phyloP scores from a whole-genome alignment of 2,329 filamentous ascomycete species.

The Colletotrichum liaoningense region DNA sequence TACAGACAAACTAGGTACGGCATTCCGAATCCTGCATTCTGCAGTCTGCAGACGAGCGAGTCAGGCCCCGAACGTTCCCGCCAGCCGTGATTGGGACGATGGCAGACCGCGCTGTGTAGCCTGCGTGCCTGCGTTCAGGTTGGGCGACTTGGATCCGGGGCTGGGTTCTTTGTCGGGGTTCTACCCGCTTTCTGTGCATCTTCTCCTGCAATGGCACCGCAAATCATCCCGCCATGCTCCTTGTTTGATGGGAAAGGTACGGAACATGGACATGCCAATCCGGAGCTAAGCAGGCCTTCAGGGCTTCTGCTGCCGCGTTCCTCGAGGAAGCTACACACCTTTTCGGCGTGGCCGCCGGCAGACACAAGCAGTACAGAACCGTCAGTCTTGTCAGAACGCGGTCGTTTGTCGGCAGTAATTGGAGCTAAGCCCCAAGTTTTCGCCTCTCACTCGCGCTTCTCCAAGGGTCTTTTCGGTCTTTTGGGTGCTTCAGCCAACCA shows the following conservation, averaged over 20 bases:
- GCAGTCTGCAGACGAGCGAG: constrained; percentile 16
- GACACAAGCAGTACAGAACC: not conserved
- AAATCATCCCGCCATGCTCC: constrained; percentile 14
- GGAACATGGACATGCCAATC: not conserved
- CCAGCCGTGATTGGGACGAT: not conserved
- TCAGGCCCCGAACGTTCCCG: constrained; percentile 14
- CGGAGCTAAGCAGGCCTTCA: not conserved
- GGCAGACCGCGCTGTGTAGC: constrained; percentile 7
- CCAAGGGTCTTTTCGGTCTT: not conserved
- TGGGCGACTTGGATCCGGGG: not conserved
- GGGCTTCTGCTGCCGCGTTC: not conserved
- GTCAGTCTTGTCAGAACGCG: not conserved
- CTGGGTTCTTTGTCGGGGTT: constrained; percentile 24
- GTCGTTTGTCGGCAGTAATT: constrained; percentile 16
- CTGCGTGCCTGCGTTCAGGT: no score
- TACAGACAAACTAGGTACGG: not conserved
- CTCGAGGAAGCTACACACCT: constrained; percentile 8
- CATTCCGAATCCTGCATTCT: not conserved
- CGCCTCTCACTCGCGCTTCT: not conserved
- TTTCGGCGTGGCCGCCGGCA: constrained; percentile 24
- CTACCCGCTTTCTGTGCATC: constrained; percentile 31
- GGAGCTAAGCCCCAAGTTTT: constrained; percentile 4
- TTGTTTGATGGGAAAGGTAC: not conserved
- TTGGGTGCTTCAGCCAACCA: not conserved
- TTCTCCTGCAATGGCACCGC: constrained; percentile 21